These are phyloP conservation scores for Diplodia sapinea DNA, from an alignment of 2,329 filamentous ascomycete genomes.

Conservation along the genomic window DNA sequence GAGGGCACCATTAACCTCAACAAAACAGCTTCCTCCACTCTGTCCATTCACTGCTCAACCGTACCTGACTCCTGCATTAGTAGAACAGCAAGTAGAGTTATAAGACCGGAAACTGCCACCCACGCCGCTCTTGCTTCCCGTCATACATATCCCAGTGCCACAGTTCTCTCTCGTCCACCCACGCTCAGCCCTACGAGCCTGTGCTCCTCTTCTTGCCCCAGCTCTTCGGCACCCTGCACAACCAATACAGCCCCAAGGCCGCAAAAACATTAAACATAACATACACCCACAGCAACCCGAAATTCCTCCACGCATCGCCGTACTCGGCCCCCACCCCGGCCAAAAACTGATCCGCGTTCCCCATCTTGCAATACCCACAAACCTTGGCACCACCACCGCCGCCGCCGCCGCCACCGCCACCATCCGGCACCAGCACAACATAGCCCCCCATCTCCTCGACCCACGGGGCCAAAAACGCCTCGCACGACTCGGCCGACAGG, in stretches of 20 bases:
- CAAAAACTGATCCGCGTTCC: conserved; percentile 46
- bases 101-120: no score
- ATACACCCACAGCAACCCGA: conserved; percentile 56
- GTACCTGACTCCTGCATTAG: not conserved
- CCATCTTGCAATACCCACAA: conserved; percentile 48
- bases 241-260: conserved; percentile 56
- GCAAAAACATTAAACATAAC: conserved; percentile 54
- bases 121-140: no score
- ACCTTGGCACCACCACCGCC: conserved; percentile 34
- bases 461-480: conserved; percentile 62
- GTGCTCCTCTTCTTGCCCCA: conserved; percentile 34
- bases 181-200: not conserved
- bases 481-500: conserved; percentile 57
- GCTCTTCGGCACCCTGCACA: conserved; percentile 54
- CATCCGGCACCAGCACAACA: conserved; percentile 37
- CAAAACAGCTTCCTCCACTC: not conserved
- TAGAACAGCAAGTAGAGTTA: not conserved
- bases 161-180: not conserved
- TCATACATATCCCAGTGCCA: no score
- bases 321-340: conserved; percentile 46
- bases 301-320: conserved; percentile 53
- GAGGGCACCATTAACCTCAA: not conserved
- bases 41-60: not conserved
- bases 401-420: conserved; percentile 38
- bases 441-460: conserved; percentile 49